Evolutionary conservation across 306 rosid species (phyloP), one percentile per base, ranked within the genome.

Genomic region (Prunus padus): DNA sequence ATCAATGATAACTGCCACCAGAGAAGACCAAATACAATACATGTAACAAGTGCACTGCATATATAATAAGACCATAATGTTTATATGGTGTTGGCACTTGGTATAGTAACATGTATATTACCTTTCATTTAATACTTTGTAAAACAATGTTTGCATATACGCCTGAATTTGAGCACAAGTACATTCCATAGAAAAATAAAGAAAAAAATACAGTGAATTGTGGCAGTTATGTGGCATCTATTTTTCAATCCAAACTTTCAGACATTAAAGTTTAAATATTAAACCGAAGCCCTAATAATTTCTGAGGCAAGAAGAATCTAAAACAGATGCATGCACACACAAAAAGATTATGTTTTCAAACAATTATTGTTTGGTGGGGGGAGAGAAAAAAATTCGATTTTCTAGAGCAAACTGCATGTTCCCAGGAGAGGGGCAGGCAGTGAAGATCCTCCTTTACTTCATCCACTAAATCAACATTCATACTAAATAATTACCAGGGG

Each of bases 301-400:
- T 82, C 71, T 19, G 23, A 28, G 60, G 75, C 13, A 71, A 45
- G 54, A 50, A 28, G 26, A 61, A n/a, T n/a, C n/a, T n/a, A n/a
- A n/a, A n/a, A n/a, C n/a, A n/a, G n/a, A n/a, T n/a, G n/a, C n/a
- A n/a, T n/a, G n/a, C n/a, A n/a, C n/a, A n/a, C n/a, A n/a, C n/a
- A n/a, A n/a, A n/a, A n/a, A n/a, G n/a, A n/a, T n/a, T n/a, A n/a
- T n/a, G n/a, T n/a, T n/a, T 50, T 23, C 45, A 46, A 4, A 51
- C 26, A 18, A 11, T 51, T 9, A 37, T 15, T 44, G 19, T 42
- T n/a, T 20, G 14, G 64, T 1, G 50, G 16, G 8, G 12, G 65
- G 54, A 12, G 56, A 40, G 15, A 40, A 16, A 40, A 50, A 4
- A 50, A 12, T 13, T 0, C 19, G 44, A 37, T 65, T 65, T 65